Evolutionary conservation across 2,329 filamentous ascomycete genomes (phyloP), one percentile per base, ranked within the genome.

Genomic region (Neonectria neomacrospora): DNA sequence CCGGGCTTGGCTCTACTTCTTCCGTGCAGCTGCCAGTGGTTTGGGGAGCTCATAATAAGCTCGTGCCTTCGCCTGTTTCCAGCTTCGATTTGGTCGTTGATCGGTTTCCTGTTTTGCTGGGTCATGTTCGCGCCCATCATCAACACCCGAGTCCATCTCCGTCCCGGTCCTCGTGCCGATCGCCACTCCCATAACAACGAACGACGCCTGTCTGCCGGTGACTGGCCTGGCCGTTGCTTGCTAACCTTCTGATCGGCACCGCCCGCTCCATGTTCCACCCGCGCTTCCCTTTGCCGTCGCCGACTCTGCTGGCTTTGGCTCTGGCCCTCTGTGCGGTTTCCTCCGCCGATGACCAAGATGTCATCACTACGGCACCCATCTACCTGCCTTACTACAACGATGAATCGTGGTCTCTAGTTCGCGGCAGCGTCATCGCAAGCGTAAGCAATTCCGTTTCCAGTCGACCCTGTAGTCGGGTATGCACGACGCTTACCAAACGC

Each of bases 361-460:
- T 74, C n/a, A 63, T 77, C 26, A 81, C 80, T 3, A 80, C 79
- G 18, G 80, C 82, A 16, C 80, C 81, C 28, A 78, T 84, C 54
- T 85, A 77, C 61, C 72, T 85, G 3, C 82, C 82, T 0, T 78
- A 79, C 39, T 84, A 83, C 54, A 65, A 73, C 41, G 61, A 76
- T 32, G 72, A 77, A n/a, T 76, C 79, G 34, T 85, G 82, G 82
- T 77, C 77, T 11, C 66, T 78, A 4, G 73, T 84, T 51, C 80
- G 81, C 50, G 82, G 82, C 14, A 84, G 81, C 69, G 73, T 84
- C 53, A 66, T 85, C 18, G 76, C 77, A 34, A 81, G 75, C 63
- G 82, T 84, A 77, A 55, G 79, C 41, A 2, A 45, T 22, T 22
- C 20, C 23, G 11, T 4, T 11, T 18, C 18, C 30, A 18, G 16